These are phyloP conservation scores for Colletotrichum zoysiae DNA, from an alignment of 2,329 filamentous ascomycete genomes.

Conservation along the genomic window DNA sequence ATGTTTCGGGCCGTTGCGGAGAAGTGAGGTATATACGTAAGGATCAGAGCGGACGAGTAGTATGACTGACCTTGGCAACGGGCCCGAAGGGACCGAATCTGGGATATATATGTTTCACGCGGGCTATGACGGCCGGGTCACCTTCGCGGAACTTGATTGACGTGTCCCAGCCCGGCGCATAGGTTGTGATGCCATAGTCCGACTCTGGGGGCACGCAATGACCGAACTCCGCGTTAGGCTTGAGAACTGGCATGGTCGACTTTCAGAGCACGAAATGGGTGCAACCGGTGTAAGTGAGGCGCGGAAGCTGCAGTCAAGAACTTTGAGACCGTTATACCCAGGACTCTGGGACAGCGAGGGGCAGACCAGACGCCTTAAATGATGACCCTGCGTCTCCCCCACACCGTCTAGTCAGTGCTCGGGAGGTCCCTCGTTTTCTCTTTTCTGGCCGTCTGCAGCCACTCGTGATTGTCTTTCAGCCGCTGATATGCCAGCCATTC, in stretches of 20 bases:
- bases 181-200: constrained; percentile 61
- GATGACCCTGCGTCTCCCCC: background rate
- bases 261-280: background rate
- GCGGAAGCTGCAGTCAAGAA: background rate
- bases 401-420: background rate
- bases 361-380: background rate
- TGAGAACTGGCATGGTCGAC: constrained; percentile 52
- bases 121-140: constrained; percentile 51
- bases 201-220: constrained; percentile 61
- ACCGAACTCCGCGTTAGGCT: constrained; percentile 56
- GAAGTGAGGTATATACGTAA: background rate
- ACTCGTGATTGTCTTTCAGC: background rate
- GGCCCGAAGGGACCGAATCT: constrained; percentile 58
- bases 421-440: background rate
- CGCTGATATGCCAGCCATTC: background rate
- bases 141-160: constrained; percentile 57
- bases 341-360: background rate
- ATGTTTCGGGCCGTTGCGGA: background rate
- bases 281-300: background rate
- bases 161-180: constrained; percentile 59
- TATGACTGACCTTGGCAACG: constrained; percentile 49
- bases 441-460: background rate
- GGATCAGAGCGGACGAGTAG: background rate
- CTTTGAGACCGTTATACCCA: too few species aligned
- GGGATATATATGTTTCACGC: constrained; percentile 60